These are phyloP conservation scores for Suillus variegatus DNA, from an alignment of 768 basidiomycete genomes.

Conservation along the genomic window DNA sequence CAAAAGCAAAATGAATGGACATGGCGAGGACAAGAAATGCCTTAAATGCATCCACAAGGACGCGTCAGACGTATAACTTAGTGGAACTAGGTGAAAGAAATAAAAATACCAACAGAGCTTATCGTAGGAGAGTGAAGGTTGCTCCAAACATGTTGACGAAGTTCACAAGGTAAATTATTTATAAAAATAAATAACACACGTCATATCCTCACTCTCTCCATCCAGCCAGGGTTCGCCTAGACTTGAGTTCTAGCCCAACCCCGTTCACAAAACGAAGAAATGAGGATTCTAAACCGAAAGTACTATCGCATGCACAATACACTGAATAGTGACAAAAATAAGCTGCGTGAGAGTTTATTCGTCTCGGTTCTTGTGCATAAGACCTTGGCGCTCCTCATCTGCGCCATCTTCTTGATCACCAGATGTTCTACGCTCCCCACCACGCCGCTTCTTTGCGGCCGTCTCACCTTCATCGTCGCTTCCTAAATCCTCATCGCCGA, in stretches of 20 bases:
- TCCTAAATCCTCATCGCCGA: conserved; percentile 78
- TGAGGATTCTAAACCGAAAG: conserved; percentile 1
- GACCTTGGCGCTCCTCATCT: conserved; percentile 65
- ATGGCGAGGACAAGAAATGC: conserved; percentile 37
- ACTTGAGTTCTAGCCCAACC: background rate
- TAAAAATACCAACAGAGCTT: conserved; percentile 2
- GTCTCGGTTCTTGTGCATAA: conserved; percentile 49
- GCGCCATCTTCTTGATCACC: conserved; percentile 48
- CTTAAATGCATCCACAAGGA: conserved; percentile 13
- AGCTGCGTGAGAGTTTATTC: conserved; percentile 29
- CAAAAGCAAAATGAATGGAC: conserved; percentile 78
- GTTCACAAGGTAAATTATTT: background rate
- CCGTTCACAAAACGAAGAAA: background rate
- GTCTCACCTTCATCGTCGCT: conserved; percentile 64
- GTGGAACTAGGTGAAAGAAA: conserved; percentile 4
- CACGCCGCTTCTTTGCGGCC: conserved; percentile 49
- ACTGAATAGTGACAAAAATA: background rate
- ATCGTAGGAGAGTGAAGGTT: background rate
- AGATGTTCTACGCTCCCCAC: conserved; percentile 38
- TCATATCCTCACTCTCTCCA: background rate
- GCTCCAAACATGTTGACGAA: background rate
- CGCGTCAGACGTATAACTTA: conserved; percentile 22
- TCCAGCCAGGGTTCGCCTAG: background rate
- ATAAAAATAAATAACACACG: background rate
- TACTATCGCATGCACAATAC: background rate